Evolutionary conservation across 768 basidiomycete genomes (phyloP), one percentile per base, ranked within the genome.

Genomic region (Tulasnella sp.): DNA sequence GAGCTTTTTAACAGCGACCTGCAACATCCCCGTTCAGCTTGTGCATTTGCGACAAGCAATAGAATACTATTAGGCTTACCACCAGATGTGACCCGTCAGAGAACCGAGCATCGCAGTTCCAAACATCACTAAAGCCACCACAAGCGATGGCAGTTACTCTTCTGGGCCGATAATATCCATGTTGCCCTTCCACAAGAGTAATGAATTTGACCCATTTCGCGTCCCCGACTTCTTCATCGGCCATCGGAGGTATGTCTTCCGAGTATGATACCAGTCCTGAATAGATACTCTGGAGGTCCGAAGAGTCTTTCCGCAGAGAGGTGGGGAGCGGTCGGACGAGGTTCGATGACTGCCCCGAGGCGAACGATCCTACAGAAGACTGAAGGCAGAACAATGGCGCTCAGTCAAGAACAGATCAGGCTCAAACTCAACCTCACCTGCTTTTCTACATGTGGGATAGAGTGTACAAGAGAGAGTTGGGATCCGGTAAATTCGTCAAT

Each of bases 101-200:
- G 29, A 37, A 69, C 29, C 40, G 67, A 37, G 40, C 67, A 22
- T 69, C 67, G 29, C 39, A 69, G 22, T 41, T 35, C 67, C 67
- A 69, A 32, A 69, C 44, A n/a, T 69, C 67, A 44, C 67, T 69
- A 29, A 69, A 69, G 22, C 67, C 67, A 32, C 67, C 67, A 26
- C 40, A 41, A 22, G 67, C 67, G 34, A 69, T 41, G 19, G 67
- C 40, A 16, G 67, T 35, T 34, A 39, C 16, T 44, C 67, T n/a
- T 16, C 39, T 26, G 2, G 34, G 22, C 64, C 64, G 11, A 34
- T 65, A 65, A 19, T 65, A 26, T 3, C 64, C 64, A 14, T 65
- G 39, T 34, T 40, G 64, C 4, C 52, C 52, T 22, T 59, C 52
- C 9, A 32, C 52, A 12, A 59, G 52, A 14, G 52, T 59, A 22